Evolutionary conservation across 2,329 filamentous ascomycete genomes (phyloP), one percentile per base, ranked within the genome.

Genomic region (Aspergillus neoniger): DNA sequence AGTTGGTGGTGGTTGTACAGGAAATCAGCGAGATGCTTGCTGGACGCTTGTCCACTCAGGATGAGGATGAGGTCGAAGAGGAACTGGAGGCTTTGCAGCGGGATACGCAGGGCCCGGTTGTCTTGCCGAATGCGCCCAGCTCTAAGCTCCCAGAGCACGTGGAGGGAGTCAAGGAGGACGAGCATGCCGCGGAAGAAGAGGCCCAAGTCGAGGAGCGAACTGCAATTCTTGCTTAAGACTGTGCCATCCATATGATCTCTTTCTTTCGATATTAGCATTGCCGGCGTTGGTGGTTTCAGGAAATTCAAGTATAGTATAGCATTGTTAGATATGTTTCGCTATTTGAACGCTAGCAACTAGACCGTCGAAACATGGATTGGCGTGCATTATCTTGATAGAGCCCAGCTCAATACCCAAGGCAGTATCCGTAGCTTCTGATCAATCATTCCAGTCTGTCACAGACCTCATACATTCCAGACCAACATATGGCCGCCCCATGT

Each of bases 1-100:
- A 50, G 6, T 36, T 12, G 32, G 44, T 51, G 14, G 8, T 23
- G 41, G 32, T 25, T 30, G 2, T 67, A 65, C 70, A 96, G 91
- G 94, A 99, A 81, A 86, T 99, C 69, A 95, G 89, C 78, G 91
- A 96, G 53, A 91, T 97, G 85, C 86, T 99, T 2, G 91, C 89
- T 36, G 91, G 91, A 12, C 87, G 89, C 69, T 93, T 99, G 81
- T 91, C 92, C 14, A 95, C 92, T 72, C 90, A 96, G 70, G 95
- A 99, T 77, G 95, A 99, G 76, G 94, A 98, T 72, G 95, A 97
- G 72, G 95, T 99, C 36, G 95, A 99, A 74, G 93, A 97, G 72
- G 95, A 99, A 79, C 82, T 99, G 55, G 91, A 91, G 58, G 89
- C 88, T 1, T 82, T 99, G 65, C 90, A 93, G 75, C 82, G 81